A percentile compares a stretch with the other conserved stretches of the same genome.
These are phyloP conservation scores for Neurospora sp. DNA, from an alignment of 495 filamentous ascomycete genomes.

Conservation along the genomic window DNA sequence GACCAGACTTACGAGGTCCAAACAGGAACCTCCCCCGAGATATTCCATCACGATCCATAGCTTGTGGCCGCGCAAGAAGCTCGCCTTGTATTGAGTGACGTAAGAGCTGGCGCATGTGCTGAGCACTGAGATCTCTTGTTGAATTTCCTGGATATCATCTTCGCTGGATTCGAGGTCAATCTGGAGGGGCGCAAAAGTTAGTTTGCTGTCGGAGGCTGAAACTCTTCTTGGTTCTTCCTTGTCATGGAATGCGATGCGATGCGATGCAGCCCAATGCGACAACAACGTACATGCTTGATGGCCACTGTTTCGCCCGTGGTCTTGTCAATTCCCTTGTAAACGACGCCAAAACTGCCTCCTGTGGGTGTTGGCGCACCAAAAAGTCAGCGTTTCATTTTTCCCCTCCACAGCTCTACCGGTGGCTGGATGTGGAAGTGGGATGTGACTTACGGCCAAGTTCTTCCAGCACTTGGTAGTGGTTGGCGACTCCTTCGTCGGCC, in stretches of 20 bases:
- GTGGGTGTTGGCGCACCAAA: conserved; percentile 7
- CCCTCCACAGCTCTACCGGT: neutral
- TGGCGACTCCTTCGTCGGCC: conserved; percentile 60
- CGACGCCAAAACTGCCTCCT: conserved; percentile 91
- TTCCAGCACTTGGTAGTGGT: conserved; percentile 81
- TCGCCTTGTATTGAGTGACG: conserved; percentile 93
- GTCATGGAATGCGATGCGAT: neutral
- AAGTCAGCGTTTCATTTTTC: conserved; percentile 11
- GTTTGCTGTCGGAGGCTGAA: conserved; percentile 12
- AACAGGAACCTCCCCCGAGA: conserved; percentile 83
- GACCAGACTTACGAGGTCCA: conserved; percentile 60
- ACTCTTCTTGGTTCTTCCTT: neutral
- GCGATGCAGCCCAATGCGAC: neutral
- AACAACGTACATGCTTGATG: conserved; percentile 67
- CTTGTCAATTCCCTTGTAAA: conserved; percentile 90
- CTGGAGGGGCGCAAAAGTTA: conserved; percentile 32
- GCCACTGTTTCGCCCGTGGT: conserved; percentile 81
- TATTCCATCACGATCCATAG: conserved; percentile 99
- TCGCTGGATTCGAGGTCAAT: conserved; percentile 98
- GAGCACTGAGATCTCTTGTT: conserved; percentile 92
- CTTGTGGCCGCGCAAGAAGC: conserved; percentile 88
- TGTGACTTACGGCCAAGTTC: conserved; percentile 73
- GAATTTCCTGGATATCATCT: conserved; percentile 96
- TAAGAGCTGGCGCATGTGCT: conserved; percentile 87
- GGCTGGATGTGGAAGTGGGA: neutral